Evolutionary conservation across 345 rosid genomes (phyloP).

Genomic region (Boechera retrofracta): DNA sequence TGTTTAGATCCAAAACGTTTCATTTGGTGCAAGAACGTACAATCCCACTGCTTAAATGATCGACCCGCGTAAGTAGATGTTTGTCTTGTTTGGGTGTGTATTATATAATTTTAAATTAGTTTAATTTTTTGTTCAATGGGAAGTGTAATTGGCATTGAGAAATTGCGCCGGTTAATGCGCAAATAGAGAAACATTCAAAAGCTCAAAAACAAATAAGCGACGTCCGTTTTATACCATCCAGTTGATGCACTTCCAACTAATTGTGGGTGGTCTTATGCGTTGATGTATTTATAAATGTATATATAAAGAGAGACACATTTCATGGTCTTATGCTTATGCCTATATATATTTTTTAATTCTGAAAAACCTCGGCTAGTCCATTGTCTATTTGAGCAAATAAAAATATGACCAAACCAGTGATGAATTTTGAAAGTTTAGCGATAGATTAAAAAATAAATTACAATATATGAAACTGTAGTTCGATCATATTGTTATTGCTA

Average conservation of each 20-base stretch:
- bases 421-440: neutral
- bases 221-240: conserved; percentile 29
- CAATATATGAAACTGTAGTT: neutral
- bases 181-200: conserved; percentile 29
- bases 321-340: neutral
- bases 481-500: too few species aligned
- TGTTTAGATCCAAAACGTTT: neutral
- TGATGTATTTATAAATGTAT: conserved; percentile 1
- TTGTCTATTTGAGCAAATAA: neutral
- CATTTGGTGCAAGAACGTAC: neutral
- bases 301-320: neutral
- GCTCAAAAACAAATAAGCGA: conserved; percentile 29
- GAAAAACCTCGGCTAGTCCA: neutral
- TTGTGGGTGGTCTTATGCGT: conserved; percentile 30
- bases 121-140: neutral
- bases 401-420: neutral
- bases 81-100: neutral
- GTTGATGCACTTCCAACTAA: conserved; percentile 26
- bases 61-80: neutral
- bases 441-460: neutral
- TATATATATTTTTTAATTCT: neutral
- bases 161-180: conserved; percentile 45
- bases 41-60: neutral
- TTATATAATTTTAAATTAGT: neutral
- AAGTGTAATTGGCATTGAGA: conserved; percentile 30